Evolutionary conservation across 805 yeast genomes (phyloP), one percentile per base, ranked within the genome.

Genomic region (Maudiozyma saulgeensis): DNA sequence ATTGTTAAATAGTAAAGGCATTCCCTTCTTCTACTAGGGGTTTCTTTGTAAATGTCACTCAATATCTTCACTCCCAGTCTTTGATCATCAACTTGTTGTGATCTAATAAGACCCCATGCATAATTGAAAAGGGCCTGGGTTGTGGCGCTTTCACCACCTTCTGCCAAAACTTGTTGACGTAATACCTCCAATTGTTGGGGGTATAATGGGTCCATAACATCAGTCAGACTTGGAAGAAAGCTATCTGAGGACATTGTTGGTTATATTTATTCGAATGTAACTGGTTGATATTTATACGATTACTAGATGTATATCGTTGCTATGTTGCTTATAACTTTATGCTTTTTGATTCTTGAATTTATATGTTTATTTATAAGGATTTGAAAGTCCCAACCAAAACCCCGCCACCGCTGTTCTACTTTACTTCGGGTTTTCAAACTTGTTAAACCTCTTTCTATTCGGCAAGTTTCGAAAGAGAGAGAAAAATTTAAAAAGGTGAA

Each of bases 41-140:
- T 83, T 45, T 80, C 87, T 56, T 83, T 79, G 68, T 84, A 91
- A 31, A 71, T 70, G 42, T 79, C 80, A 0, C 87, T 78, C 51
- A 93, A 71, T 28, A 91, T 73, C 48, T 79, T 81, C 16, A 93
- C 80, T 0, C 98, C 99, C 46, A 83, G 74, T 57, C 84, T 75
- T 61, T 87, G 95, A 53, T 86, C 84, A 39, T 72, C 75, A 21
- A 73, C 71, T 45, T 75, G 73, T 46, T 67, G 62, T 1, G 95
- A 81, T 64, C 88, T 90, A 53, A 95, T 79, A 46, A 93, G 72
- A 3, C 95, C 99, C 99, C 99, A 93, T 0, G 97, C 95, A 59
- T 86, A 87, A 67, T 95, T 93, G 75, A 93, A 93, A 50, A 81
- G 78, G 2, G 96, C 83, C 65, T 89, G 97, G 0, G 86, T 76